Evolutionary conservation across 192 early-diverging fungal species (phyloP).

Genomic region (Jimgerdemannia flammicorona): DNA sequence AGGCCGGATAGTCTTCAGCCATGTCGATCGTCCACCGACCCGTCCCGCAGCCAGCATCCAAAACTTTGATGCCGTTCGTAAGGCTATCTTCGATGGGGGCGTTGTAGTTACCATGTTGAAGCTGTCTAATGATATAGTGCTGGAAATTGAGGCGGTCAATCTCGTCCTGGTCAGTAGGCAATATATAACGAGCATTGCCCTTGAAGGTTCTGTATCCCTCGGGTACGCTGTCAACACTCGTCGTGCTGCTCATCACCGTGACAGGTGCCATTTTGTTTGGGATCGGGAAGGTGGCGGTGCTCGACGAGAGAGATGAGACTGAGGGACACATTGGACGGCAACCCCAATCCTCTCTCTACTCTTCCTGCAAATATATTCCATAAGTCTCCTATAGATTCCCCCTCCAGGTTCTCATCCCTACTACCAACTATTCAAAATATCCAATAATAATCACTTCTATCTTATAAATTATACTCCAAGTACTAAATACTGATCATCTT

Average conservation of each 20-base stretch:
- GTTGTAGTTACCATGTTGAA: background rate
- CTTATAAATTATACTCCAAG: too few species aligned
- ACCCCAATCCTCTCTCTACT: too few species aligned
- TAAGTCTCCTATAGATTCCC: too few species aligned
- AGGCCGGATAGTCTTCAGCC: conserved; percentile 38
- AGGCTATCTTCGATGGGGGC: background rate
- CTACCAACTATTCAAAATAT: too few species aligned
- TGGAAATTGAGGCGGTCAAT: background rate
- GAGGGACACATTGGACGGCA: too few species aligned
- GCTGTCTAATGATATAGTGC: background rate
- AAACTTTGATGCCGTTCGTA: background rate
- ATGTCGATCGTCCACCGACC: conserved; percentile 22
- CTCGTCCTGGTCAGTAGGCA: background rate
- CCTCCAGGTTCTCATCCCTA: too few species aligned
- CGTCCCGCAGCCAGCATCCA: conserved; percentile 10
- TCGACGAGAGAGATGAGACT: background rate
- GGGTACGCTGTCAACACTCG: background rate
- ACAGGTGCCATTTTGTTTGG: background rate
- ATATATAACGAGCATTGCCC: background rate
- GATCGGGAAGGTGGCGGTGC: background rate
- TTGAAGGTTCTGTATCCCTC: background rate
- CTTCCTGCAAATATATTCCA: too few species aligned
- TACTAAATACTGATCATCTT: too few species aligned
- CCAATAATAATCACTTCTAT: too few species aligned
- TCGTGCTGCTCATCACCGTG: background rate